These are phyloP conservation scores for Scheffersomyces spartinae DNA, from an alignment of 805 yeast species.

Conservation along the genomic window DNA sequence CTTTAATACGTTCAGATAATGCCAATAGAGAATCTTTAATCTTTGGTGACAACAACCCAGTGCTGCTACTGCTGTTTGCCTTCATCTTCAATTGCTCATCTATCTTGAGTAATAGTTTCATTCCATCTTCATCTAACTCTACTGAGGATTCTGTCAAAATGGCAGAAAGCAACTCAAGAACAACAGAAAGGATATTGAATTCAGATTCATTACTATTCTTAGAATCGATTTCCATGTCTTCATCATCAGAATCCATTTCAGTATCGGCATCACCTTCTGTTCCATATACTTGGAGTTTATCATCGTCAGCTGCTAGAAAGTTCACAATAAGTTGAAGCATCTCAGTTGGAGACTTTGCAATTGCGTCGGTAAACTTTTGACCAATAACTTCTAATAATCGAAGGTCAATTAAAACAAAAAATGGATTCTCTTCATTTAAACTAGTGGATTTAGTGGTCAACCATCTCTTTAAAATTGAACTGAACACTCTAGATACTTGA, in stretches of 20 bases:
- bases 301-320: slow-evolving; percentile 5
- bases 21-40: no score
- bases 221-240: background rate
- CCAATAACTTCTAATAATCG: slow-evolving; percentile 54
- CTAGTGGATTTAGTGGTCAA: slow-evolving; percentile 16
- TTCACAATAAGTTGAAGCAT: slow-evolving; percentile 32
- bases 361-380: slow-evolving; percentile 41
- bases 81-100: no score
- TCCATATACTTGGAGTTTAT: slow-evolving; percentile 1
- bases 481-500: slow-evolving; percentile 35
- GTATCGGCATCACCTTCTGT: slow-evolving; percentile 5
- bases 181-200: no score
- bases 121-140: slow-evolving; percentile 18
- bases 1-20: no score
- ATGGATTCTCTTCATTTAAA: slow-evolving; percentile 33
- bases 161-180: slow-evolving; percentile 25
- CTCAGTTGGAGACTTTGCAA: slow-evolving; percentile 46
- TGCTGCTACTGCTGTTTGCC: no score
- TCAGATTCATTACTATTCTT: no score
- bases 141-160: slow-evolving; percentile 18
- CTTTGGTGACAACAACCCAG: no score
- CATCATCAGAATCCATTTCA: background rate
- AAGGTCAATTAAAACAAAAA: slow-evolving; percentile 44
- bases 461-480: slow-evolving; percentile 51
- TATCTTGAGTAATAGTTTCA: no score